Evolutionary conservation across 495 filamentous ascomycete genomes (phyloP), one percentile per base, ranked within the genome.

Genomic region (Penicillium canariense): DNA sequence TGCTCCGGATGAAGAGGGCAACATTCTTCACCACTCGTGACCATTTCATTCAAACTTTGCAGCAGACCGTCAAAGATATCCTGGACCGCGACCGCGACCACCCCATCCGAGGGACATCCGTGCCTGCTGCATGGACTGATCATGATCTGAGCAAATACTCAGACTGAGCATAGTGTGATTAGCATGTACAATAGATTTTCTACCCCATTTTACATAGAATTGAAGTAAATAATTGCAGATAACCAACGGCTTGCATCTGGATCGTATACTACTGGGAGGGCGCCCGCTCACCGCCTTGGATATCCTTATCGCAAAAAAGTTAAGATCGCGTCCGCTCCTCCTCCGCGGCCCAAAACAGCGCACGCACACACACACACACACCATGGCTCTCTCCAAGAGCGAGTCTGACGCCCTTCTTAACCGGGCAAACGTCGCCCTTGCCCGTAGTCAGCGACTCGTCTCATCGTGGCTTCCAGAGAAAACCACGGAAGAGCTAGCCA

Each of bases 401-500:
- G 72, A 77, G 63, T 71, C 76, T 25, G 76, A 78, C 48, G 59
- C 78, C 14, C 77, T 81, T 35, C 69, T 79, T 31, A 81, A 79
- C 58, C 69, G 74, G 38, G 74, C 77, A 10, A 76, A 77, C 28
- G 68, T 81, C 46, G 74, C 76, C 9, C 64, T 81, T 11, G 72
- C 78, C 27, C 75, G 75, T 43, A 77, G 74, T 46, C 77, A 80
- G 58, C 73, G 78, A 11, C 70, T 81, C 48, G 73, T 81, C 48
- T 67, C 76, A 51, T 80, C 78, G 50, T 81, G 78, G 78, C 70
- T 80, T 18, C 82, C 82, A 9, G 59, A 67, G 14, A 65, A 69
- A 51, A 72, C 77, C 8, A 53, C 68, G 6, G 73, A 74, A 22
- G 78, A 81, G 52, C 57, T 69, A 36, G 63, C 68, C 26, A 73